Evolutionary conservation across 257 asterid genomes (phyloP).

Genomic region (Solanum bukasovii): DNA sequence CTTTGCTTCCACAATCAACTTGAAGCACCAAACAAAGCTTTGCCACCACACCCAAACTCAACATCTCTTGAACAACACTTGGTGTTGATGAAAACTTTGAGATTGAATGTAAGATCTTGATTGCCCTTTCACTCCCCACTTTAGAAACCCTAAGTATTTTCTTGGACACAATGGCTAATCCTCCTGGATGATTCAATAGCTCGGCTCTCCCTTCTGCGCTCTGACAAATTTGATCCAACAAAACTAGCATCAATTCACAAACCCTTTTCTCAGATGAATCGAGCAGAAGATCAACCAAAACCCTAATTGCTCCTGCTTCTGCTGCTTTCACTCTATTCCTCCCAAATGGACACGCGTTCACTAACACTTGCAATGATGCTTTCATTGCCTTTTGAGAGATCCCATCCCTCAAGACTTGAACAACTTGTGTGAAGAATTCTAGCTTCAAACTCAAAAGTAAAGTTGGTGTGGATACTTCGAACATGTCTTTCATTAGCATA

Average conservation of each 20-base stretch:
- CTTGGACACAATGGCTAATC: conserved; percentile 69
- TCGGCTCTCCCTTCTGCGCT: conserved; percentile 84
- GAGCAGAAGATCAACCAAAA: conserved; percentile 40
- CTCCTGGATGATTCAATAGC: conserved; percentile 57
- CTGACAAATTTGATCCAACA: conserved; percentile 56
- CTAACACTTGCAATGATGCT: conserved; percentile 34
- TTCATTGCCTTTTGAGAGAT: conserved; percentile 35
- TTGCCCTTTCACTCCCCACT: conserved; percentile 50
- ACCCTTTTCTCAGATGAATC: conserved; percentile 28
- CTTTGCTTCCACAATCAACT: conserved; percentile 54
- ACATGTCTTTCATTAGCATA: conserved; percentile 35
- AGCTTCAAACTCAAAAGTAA: conserved; percentile 5
- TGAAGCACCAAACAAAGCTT: conserved; percentile 59
- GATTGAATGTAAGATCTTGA: conserved; percentile 50
- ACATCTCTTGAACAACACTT: conserved; percentile 50
- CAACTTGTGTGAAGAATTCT: conserved; percentile 32
- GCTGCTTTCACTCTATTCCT: conserved; percentile 54
- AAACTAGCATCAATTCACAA: conserved; percentile 34
- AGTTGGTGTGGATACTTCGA: conserved; percentile 31
- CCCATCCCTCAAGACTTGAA: conserved; percentile 29
- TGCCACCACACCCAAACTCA: conserved; percentile 57
- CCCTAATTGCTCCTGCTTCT: conserved; percentile 33
- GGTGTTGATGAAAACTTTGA: conserved; percentile 43
- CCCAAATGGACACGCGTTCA: conserved; percentile 38
- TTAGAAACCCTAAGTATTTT: conserved; percentile 73